These are phyloP conservation scores for Perkinsus chesapeaki DNA, from an alignment of 169 alveolate genomes.

Conservation along the genomic window DNA sequence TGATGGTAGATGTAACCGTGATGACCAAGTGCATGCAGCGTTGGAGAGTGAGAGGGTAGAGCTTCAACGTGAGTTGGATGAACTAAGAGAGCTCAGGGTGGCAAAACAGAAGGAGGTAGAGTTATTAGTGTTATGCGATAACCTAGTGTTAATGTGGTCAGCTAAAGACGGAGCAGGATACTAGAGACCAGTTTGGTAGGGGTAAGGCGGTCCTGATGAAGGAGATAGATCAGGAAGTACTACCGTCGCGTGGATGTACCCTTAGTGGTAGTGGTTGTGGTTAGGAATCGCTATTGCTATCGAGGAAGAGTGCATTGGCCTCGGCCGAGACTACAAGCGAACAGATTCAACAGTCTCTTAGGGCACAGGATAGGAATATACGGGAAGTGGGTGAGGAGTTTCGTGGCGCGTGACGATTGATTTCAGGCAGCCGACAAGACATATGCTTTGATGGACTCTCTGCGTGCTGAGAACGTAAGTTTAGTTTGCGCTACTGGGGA, in stretches of 20 bases:
- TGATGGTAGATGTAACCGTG: background rate
- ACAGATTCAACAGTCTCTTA: background rate
- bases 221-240: background rate
- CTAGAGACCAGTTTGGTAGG: background rate
- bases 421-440: slow-evolving; percentile 5
- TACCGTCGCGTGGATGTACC: too few species aligned
- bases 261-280: background rate
- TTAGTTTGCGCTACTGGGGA: background rate
- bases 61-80: background rate
- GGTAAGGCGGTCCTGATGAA: slow-evolving; percentile 2
- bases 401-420: background rate
- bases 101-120: background rate
- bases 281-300: background rate
- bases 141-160: background rate
- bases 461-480: background rate
- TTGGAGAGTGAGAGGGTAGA: background rate
- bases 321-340: slow-evolving; percentile 4
- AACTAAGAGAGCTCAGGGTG: background rate
- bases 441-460: slow-evolving; percentile 5
- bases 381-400: background rate
- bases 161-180: background rate
- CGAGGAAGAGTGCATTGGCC: background rate
- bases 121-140: background rate
- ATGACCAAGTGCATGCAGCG: background rate
- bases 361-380: background rate